Conservation (phyloP, 2,329 filamentous ascomycete species). For the Colletotrichum neosansevieriae region DNA sequence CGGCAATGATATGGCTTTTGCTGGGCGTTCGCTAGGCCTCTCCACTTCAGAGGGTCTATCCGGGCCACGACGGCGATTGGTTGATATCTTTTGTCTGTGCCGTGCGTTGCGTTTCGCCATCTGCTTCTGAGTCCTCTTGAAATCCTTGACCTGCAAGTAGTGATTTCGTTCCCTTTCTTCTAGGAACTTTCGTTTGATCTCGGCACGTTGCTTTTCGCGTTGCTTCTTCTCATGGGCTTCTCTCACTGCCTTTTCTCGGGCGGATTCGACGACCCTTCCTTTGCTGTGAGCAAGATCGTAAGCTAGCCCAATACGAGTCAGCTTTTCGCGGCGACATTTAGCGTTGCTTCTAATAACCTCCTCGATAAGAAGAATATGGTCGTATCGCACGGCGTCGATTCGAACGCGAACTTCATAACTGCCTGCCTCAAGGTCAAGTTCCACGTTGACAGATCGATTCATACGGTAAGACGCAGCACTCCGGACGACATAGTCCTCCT, state of each 20-base stretch:
- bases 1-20: slow-evolving; percentile 49
- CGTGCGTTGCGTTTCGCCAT: slow-evolving; percentile 50
- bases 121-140: slow-evolving; percentile 48
- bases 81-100: slow-evolving; percentile 48
- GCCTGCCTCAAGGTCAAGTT: slow-evolving; percentile 79
- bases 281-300: slow-evolving; percentile 80
- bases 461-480: slow-evolving; percentile 69
- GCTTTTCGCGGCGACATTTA: slow-evolving; percentile 75
- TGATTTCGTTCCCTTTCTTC: slow-evolving; percentile 53
- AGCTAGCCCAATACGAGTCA: slow-evolving; percentile 76
- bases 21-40: slow-evolving; percentile 41
- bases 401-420: slow-evolving; percentile 82
- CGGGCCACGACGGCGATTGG: not conserved
- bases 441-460: slow-evolving; percentile 80
- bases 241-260: slow-evolving; percentile 61
- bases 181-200: slow-evolving; percentile 55
- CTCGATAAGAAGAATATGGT: slow-evolving; percentile 66
- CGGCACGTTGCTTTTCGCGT: slow-evolving; percentile 52
- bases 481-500: slow-evolving; percentile 67
- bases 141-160: slow-evolving; percentile 53
- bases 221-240: slow-evolving; percentile 59
- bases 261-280: slow-evolving; percentile 62
- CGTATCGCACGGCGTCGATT: slow-evolving; percentile 74
- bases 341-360: slow-evolving; percentile 76
- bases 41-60: not conserved